Conservation (phyloP, 805 yeast genomes). For the Metschnikowia continentalis region DNA sequence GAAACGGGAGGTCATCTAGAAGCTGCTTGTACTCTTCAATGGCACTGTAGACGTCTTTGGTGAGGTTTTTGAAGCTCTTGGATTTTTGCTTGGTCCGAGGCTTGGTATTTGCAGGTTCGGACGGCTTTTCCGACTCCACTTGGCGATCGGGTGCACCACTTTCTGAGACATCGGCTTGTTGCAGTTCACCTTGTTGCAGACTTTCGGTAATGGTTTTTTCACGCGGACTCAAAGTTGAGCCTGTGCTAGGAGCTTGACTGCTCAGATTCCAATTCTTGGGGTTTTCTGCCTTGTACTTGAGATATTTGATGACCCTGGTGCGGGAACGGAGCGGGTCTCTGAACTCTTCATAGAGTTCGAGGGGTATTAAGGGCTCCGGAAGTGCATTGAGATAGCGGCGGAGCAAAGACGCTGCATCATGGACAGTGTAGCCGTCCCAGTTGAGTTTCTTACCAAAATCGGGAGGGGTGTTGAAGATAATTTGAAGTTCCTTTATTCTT, state of each 20-base stretch:
- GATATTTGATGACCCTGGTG: conserved; percentile 61
- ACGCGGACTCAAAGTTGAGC: not conserved
- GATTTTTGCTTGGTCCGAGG: conserved; percentile 22
- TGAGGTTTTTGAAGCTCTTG: conserved; percentile 52
- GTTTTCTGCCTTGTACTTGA: conserved; percentile 54
- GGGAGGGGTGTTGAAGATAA: conserved; percentile 81
- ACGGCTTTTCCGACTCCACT: not conserved
- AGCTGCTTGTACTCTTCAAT: conserved; percentile 66
- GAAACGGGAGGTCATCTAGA: conserved; percentile 67
- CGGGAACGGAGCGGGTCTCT: conserved; percentile 67
- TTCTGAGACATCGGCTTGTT: not conserved
- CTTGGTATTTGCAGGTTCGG: not conserved
- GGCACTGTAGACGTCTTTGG: conserved; percentile 63
- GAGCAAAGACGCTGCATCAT: conserved; percentile 90
- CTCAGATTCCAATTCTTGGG: conserved; percentile 18
- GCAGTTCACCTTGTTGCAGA: not conserved
- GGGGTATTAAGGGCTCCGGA: conserved; percentile 89
- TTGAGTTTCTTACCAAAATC: conserved; percentile 79
- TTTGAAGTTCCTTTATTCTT: conserved; percentile 81
- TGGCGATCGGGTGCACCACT: not conserved
- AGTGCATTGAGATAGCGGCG: conserved; percentile 81
- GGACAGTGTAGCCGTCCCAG: conserved; percentile 94
- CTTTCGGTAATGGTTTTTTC: conserved; percentile 1
- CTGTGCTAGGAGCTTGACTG: not conserved
- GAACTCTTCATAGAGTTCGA: conserved; percentile 68